Conservation (phyloP, 208 protist species). For the Polymyxa betae region DNA sequence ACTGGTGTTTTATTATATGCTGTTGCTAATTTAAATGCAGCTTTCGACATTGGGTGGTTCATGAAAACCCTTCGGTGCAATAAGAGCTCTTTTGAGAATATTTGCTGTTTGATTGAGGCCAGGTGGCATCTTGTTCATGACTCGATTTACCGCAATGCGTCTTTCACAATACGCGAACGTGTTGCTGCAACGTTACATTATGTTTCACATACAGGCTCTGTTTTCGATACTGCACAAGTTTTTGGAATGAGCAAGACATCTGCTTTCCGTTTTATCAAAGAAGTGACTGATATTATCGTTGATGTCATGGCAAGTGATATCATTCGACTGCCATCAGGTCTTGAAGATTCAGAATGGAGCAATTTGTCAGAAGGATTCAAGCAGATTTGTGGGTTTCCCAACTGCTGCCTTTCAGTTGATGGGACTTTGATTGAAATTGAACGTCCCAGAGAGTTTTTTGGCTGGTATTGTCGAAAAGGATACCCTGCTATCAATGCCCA, state of each 20-base stretch:
- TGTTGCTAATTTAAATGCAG: too few species aligned
- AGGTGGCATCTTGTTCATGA: too few species aligned
- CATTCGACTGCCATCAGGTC: neutral
- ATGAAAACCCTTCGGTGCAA: too few species aligned
- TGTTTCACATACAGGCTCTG: neutral
- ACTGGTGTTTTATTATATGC: too few species aligned
- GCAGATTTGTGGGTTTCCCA: neutral
- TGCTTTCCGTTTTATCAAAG: neutral
- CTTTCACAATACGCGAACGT: neutral
- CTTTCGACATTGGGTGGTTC: too few species aligned
- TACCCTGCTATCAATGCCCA: neutral
- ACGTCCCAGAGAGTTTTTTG: neutral
- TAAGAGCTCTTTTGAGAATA: too few species aligned
- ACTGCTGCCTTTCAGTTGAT: neutral
- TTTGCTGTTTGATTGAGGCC: too few species aligned
- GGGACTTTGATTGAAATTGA: neutral
- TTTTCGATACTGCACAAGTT: neutral
- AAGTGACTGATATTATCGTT: neutral
- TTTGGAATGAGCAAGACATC: neutral
- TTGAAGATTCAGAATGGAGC: neutral
- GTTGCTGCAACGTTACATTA: neutral
- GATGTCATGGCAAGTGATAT: neutral
- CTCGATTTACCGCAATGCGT: neutral
- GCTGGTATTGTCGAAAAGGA: neutral
- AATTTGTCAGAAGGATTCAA: neutral